These are phyloP conservation scores for Ceratorhiza oryzae-sativae DNA, from an alignment of 1,284 basidiomycete genomes.

Conservation along the genomic window DNA sequence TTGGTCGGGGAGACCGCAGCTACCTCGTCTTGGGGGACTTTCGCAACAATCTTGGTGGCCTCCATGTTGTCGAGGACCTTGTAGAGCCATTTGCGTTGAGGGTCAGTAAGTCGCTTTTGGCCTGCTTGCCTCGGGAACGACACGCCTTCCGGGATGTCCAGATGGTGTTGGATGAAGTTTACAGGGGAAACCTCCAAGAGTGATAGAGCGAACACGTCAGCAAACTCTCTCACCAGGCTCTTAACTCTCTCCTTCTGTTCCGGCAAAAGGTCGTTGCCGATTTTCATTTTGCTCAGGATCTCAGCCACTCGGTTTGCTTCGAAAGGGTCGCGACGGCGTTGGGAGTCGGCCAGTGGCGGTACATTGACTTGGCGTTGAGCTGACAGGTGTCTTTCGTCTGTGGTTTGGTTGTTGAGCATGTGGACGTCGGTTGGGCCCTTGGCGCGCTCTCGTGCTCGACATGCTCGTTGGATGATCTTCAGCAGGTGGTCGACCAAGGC, in stretches of 20 bases:
- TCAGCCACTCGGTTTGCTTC: not conserved
- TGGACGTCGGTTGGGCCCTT: not conserved
- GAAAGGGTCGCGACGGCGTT: not conserved
- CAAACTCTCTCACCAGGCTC: constrained; percentile 11
- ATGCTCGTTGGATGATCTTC: not conserved
- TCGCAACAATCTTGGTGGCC: constrained; percentile 33
- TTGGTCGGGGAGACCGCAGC: constrained; percentile 19
- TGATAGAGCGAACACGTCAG: constrained; percentile 29
- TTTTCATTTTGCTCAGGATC: constrained; percentile 17
- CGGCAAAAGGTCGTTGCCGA: constrained; percentile 27
- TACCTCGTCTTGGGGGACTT: constrained; percentile 33
- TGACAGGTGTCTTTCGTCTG: not conserved
- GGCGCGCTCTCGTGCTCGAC: not conserved
- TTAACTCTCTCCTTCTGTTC: constrained; percentile 14
- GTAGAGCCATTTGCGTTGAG: constrained; percentile 33
- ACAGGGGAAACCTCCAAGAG: constrained; percentile 25
- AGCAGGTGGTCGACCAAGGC: not conserved
- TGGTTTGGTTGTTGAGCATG: not conserved
- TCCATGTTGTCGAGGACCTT: constrained; percentile 39
- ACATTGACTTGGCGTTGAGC: not conserved
- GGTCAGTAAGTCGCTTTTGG: constrained; percentile 41
- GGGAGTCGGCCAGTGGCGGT: not conserved
- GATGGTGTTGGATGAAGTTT: constrained; percentile 39
- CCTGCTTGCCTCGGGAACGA: constrained; percentile 30
- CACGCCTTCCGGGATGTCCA: constrained; percentile 38